Conservation (phyloP, 1,284 basidiomycete species). For the Ustilago esculenta region DNA sequence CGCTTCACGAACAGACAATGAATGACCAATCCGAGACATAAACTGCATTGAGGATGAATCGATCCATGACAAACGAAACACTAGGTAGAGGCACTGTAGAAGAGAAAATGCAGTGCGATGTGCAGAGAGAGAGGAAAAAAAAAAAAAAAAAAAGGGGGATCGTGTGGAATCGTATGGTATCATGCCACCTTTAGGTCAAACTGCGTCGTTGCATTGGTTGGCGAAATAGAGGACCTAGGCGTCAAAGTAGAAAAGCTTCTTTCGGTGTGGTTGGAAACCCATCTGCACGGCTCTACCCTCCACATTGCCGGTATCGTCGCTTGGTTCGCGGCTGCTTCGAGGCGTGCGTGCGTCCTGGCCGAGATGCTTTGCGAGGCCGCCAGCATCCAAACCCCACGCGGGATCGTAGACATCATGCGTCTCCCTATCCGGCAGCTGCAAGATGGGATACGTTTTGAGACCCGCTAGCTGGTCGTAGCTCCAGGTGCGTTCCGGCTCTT, state of each 20-base stretch:
- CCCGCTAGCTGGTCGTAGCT: slow-evolving; percentile 51
- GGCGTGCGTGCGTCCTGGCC: slow-evolving; percentile 3
- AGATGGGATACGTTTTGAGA: slow-evolving; percentile 56
- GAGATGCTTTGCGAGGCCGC: slow-evolving; percentile 35
- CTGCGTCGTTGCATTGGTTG: no score
- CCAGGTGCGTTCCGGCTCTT: slow-evolving; percentile 30
- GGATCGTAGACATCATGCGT: slow-evolving; percentile 59
- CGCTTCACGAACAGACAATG: neutral
- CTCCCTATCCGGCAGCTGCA: slow-evolving; percentile 53
- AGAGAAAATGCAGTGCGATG: neutral
- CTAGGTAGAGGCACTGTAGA: neutral
- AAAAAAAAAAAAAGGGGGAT: neutral
- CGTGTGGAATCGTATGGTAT: no score
- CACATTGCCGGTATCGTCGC: neutral
- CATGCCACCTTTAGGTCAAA: no score
- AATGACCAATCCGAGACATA: no score
- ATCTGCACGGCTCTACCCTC: slow-evolving; percentile 7
- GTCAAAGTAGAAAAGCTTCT: slow-evolving; percentile 60
- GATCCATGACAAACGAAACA: neutral
- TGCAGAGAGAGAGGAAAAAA: neutral
- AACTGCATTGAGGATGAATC: neutral
- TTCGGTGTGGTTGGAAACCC: slow-evolving; percentile 43
- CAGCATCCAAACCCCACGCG: slow-evolving; percentile 45
- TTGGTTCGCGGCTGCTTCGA: neutral
- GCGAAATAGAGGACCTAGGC: slow-evolving; percentile 25